These are phyloP conservation scores for Aristolochia fimbriata DNA, from an alignment of 164 flowering plant genomes.

Conservation along the genomic window DNA sequence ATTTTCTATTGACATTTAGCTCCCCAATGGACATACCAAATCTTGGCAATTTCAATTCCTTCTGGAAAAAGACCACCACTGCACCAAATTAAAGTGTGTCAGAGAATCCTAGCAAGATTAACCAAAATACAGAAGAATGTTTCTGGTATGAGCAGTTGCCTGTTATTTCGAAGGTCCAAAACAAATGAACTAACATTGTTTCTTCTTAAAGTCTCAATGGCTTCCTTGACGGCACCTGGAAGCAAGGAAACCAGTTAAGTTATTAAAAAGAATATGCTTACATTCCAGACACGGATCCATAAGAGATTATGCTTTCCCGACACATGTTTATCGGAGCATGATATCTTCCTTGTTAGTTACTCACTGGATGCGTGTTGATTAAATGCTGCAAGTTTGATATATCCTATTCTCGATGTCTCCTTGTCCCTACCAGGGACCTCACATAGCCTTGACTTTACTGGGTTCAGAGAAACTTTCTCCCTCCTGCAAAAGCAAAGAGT, in stretches of 20 bases:
- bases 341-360: slow-evolving; percentile 5
- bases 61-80: slow-evolving; percentile 99
- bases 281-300: too few species aligned
- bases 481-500: slow-evolving; percentile 36
- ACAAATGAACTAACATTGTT: slow-evolving; percentile 75
- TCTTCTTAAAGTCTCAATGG: slow-evolving; percentile 63
- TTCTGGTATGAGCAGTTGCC: slow-evolving; percentile 34
- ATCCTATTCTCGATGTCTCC: slow-evolving; percentile 65
- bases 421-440: slow-evolving; percentile 50
- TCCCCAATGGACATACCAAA: slow-evolving; percentile 49
- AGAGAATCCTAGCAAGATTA: slow-evolving; percentile 15
- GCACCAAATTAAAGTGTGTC: slow-evolving; percentile 36
- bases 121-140: slow-evolving; percentile 4
- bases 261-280: background rate
- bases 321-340: background rate
- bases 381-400: slow-evolving; percentile 83
- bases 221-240: slow-evolving; percentile 87
- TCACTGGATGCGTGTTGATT: slow-evolving; percentile 85
- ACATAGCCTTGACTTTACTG: slow-evolving; percentile 82
- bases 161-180: slow-evolving; percentile 96
- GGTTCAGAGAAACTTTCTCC: slow-evolving; percentile 74
- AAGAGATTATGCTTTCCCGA: background rate
- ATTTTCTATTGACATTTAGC: background rate
- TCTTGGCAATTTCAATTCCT: slow-evolving; percentile 95
- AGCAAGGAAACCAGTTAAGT: background rate